A percentile compares a stretch with the other conserved stretches of the same genome.
Evolutionary conservation across 2,329 filamentous ascomycete genomes (phyloP).

Genomic region (Helminthosporium solani): DNA sequence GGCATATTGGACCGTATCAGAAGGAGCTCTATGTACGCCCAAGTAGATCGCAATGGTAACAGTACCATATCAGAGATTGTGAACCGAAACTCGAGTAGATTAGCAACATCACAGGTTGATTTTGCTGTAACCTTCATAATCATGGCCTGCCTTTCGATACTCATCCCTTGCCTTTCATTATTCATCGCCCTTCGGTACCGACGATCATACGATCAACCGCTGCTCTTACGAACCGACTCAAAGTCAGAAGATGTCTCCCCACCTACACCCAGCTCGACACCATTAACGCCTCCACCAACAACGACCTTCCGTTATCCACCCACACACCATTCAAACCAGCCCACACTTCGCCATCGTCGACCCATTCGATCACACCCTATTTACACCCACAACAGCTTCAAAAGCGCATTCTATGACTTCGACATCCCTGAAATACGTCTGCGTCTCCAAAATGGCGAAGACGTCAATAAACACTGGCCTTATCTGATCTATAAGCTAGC

Average conservation of each 20-base stretch:
- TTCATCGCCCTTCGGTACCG: no score
- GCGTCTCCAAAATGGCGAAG: constrained; percentile 18
- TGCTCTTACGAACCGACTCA: neutral
- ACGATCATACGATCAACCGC: neutral
- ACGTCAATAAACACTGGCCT: constrained; percentile 17
- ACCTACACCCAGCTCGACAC: neutral
- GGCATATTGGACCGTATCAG: constrained; percentile 11
- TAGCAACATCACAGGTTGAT: constrained; percentile 1
- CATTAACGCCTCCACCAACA: neutral
- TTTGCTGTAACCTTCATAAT: constrained; percentile 4
- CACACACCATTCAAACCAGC: neutral
- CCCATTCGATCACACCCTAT: constrained; percentile 15
- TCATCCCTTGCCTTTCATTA: no score
- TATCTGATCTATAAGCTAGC: constrained; percentile 21
- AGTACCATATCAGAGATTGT: neutral
- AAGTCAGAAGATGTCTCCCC: neutral
- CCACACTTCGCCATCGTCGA: constrained; percentile 10
- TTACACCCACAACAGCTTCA: constrained; percentile 13
- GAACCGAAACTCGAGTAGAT: neutral
- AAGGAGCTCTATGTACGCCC: constrained; percentile 3
- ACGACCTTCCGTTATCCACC: constrained; percentile 11
- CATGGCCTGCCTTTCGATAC: constrained; percentile 5
- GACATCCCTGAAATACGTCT: constrained; percentile 16
- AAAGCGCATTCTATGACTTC: constrained; percentile 13
- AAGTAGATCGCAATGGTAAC: constrained; percentile 5